Base-by-base conservation (phyloP, 352 stramenopile genomes). In the Pythium aristosporum region DNA sequence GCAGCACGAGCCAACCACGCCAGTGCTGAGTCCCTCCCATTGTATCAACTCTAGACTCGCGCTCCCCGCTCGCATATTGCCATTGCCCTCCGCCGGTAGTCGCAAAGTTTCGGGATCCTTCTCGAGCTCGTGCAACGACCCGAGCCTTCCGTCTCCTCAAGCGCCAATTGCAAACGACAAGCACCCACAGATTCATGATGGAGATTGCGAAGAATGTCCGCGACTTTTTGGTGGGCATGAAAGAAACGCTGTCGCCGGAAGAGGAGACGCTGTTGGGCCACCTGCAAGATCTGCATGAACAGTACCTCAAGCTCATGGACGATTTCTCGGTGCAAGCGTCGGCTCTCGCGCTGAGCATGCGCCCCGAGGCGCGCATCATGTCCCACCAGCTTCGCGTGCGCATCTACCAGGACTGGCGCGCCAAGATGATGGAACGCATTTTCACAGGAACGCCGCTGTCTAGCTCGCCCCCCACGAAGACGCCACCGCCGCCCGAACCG, bases 351-450 rank as follows among this genome's bases (percentile, higher is more conserved):
- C 65, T 93, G 60, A 87, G 66, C 36, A 86, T 90, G 77, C 88
- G 80, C 43, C 85, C 85, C 16, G 85, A 93, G 61, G 82, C 85
- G 37, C 82, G 85, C 47, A 73, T 90, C n/a, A 70, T 83, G 46
- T 84, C 79, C 20, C 82, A 93, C 69, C 73, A 93, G 55, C 67
- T 93, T 41, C 82, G 84, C 21, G 58, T 90, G 54, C 79, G 82
- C 62, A 91, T 93, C 60, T 93, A 93, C 68, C 83, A 92, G 66
- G 82, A 93, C 63, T 93, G 85, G 85, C 82, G 82, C 54, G 78
- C 82, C 16, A 77, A 77, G 50, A 74, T 91, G 42, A 89, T 87
- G 77, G 80, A 89, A 64, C 71, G 77, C 50, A 80, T 87, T 53
- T 88, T 89, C 47, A 68, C 83, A 52, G 82, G 76, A 44, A 75